Evolutionary conservation across 495 filamentous ascomycete species (phyloP), one percentile per base, ranked within the genome.

Genomic region (Friedmanniomyces endolithicus): DNA sequence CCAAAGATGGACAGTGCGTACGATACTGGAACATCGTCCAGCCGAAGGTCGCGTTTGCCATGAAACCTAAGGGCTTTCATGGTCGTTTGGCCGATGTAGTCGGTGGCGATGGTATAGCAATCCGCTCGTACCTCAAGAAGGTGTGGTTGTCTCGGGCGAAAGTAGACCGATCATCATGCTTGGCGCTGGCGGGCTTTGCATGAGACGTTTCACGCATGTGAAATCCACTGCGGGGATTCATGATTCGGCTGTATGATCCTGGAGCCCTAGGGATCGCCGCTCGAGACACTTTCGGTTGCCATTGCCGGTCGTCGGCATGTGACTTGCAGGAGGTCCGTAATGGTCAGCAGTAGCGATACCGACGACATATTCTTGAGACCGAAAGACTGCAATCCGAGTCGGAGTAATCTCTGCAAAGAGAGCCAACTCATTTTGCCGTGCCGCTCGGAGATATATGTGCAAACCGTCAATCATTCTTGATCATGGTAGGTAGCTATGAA

Each of bases 21-120:
- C 50, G 31, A 16, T 16, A 22, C 8, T 23, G 31, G 3, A 17
- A 52, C 33, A 1, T 39, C 35, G 17, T 52, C 50, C 8, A 52
- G 31, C 8, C 50, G 50, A 11, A 52, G 16, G 31, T 52, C 50
- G 1, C 35, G 33, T 41, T 41, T 52, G n/a, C 19, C 12, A 20
- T 52, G 34, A 31, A 52, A 52, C 9, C 50, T 31, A 41, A 41
- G 31, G 1, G 50, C 50, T 19, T 31, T 31, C 50, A 52, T 52
- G 11, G 12, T 50, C 27, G 24, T 41, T 3, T 41, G 6, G n/a
- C n/a, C n/a, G n/a, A n/a, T n/a, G 19, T 14, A 41, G 39, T 14
- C 19, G 39, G 4, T 14, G 16, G 39, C 6, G 39, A n/a, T 14
- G 12, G 6, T 41, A 4, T 22, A 41, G 39, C 39, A 6, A 14